Percentiles rank a stretch among this genome's conserved stretches.
Conservation (phyloP, 192 early-diverging fungal genomes). For the Endogone sp. region DNA sequence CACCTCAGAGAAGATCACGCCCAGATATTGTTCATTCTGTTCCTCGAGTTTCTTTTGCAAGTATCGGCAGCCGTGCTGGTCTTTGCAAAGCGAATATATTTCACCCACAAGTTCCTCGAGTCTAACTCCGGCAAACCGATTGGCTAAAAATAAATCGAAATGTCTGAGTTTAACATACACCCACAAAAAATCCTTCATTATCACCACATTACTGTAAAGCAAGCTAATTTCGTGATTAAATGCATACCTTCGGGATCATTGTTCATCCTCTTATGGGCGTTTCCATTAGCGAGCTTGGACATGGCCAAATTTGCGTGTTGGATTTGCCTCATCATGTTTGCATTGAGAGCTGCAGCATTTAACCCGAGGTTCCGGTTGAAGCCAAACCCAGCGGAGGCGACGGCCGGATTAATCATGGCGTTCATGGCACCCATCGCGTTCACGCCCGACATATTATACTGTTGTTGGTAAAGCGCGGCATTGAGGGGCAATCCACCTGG, state of each 20-base stretch:
- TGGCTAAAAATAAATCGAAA: slow-evolving; percentile 34
- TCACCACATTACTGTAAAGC: slow-evolving; percentile 33
- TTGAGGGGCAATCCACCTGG: slow-evolving; percentile 22
- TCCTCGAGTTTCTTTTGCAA: slow-evolving; percentile 87
- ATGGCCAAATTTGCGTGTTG: neutral
- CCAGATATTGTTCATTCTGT: slow-evolving; percentile 52
- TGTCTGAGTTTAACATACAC: slow-evolving; percentile 22
- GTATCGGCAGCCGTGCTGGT: slow-evolving; percentile 87
- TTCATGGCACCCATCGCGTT: slow-evolving; percentile 7
- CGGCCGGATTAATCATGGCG: neutral
- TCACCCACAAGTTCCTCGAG: slow-evolving; percentile 71
- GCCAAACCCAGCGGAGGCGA: neutral
- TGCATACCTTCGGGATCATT: slow-evolving; percentile 17
- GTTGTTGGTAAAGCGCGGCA: slow-evolving; percentile 18
- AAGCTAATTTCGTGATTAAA: slow-evolving; percentile 4
- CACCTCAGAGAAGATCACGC: slow-evolving; percentile 76
- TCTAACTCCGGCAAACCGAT: slow-evolving; percentile 61
- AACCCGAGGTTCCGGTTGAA: slow-evolving; percentile 19
- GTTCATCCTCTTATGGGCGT: slow-evolving; percentile 15
- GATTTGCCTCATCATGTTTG: neutral
- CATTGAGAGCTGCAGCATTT: slow-evolving; percentile 9
- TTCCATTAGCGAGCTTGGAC: slow-evolving; percentile 4
- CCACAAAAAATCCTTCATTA: too few relatives aligned
- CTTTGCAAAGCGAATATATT: slow-evolving; percentile 78
- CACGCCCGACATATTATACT: slow-evolving; percentile 10